Evolutionary conservation across 139 green algal genomes (phyloP), one percentile per base, ranked within the genome.

Genomic region (Penium margaritaceum): DNA sequence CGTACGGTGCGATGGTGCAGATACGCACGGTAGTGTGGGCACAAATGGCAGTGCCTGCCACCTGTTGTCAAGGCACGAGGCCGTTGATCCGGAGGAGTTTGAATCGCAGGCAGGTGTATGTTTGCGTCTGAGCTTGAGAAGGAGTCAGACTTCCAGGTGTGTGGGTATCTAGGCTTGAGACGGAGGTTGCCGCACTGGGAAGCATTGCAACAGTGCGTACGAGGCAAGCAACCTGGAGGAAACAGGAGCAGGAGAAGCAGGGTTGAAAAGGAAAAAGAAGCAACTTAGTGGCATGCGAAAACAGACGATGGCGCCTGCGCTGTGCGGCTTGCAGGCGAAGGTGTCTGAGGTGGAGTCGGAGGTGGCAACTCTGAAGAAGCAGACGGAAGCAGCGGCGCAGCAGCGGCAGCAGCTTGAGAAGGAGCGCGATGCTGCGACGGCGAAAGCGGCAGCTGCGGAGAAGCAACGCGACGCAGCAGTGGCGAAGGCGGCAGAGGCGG

Each of bases 221-320:
- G n/a, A n/a, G n/a, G n/a, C n/a, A n/a, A n/a, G 41, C 12, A 51
- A 7, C n/a, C n/a, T n/a, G n/a, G n/a, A n/a, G n/a, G n/a, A n/a
- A n/a, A n/a, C n/a, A n/a, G n/a, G n/a, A n/a, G n/a, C n/a, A n/a
- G n/a, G n/a, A n/a, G n/a, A n/a, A n/a, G n/a, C n/a, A n/a, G n/a
- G n/a, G n/a, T n/a, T n/a, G n/a, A 38, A 66, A 38, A 66, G 58
- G 58, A 39, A 24, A 44, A 66, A 29, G 32, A 66, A 21, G 1
- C 17, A n/a, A n/a, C n/a, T n/a, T n/a, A n/a, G n/a, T n/a, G n/a
- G n/a, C n/a, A n/a, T n/a, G n/a, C 0, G 33, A 38, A 19, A 66
- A 44, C 27, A 32, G 36, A 9, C 58, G 32, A n/a, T n/a, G n/a
- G n/a, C n/a, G n/a, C n/a, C n/a, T n/a, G n/a, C n/a, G n/a, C n/a